Conservation (phyloP, 805 yeast species). For the Hanseniaspora hatyaiensis region DNA sequence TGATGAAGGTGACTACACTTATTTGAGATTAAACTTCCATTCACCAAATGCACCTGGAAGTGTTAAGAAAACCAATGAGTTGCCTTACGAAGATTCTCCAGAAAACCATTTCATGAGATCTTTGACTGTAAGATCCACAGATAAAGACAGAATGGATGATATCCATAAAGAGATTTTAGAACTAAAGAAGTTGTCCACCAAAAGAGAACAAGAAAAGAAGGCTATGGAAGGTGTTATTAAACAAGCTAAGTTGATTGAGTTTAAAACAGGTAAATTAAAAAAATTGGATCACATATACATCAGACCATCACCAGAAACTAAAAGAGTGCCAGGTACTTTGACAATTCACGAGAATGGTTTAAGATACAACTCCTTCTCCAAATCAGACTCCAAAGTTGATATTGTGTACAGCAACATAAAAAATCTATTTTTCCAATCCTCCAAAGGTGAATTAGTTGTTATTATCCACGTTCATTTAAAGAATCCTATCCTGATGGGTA, state of each 20-base stretch:
- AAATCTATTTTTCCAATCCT: slow-evolving; percentile 90
- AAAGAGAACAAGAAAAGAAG: slow-evolving; percentile 80
- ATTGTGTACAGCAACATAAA: slow-evolving; percentile 80
- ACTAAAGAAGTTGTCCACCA: slow-evolving; percentile 79
- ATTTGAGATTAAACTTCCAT: slow-evolving; percentile 78
- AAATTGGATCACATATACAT: slow-evolving; percentile 79
- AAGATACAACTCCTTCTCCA: slow-evolving; percentile 76
- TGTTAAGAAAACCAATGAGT: slow-evolving; percentile 56
- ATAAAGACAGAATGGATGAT: slow-evolving; percentile 80
- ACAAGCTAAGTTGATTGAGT: slow-evolving; percentile 77
- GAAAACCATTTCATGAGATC: slow-evolving; percentile 80
- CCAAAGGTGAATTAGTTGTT: slow-evolving; percentile 86
- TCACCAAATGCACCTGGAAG: slow-evolving; percentile 82
- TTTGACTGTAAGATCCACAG: slow-evolving; percentile 77
- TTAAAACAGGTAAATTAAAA: slow-evolving; percentile 71
- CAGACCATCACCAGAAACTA: slow-evolving; percentile 95
- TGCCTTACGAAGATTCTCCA: slow-evolving; percentile 82
- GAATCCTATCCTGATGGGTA: slow-evolving; percentile 88
- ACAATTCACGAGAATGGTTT: slow-evolving; percentile 94
- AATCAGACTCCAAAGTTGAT: slow-evolving; percentile 78
- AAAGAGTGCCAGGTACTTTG: slow-evolving; percentile 80
- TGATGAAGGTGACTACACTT: slow-evolving; percentile 93
- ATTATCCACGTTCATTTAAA: slow-evolving; percentile 85
- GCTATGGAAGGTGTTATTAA: slow-evolving; percentile 88
- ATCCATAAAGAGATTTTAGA: slow-evolving; percentile 83